Base-by-base conservation (phyloP, 495 filamentous ascomycete species). In the Hyaloscypha variabilis region DNA sequence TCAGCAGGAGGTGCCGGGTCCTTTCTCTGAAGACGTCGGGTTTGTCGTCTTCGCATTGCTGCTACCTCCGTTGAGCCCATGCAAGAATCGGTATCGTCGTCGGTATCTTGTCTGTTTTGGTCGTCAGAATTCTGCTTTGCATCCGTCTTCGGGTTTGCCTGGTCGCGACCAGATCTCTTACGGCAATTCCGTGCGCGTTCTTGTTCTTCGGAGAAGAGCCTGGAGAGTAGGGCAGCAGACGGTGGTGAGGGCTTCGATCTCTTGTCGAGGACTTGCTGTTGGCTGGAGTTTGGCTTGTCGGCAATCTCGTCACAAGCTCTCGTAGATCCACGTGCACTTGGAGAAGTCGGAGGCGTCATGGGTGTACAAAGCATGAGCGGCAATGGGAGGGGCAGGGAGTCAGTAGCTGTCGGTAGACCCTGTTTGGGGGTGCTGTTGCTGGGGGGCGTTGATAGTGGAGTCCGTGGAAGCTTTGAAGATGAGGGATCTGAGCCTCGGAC, bases 1-100 rank as follows among this genome's bases (percentile, higher is more conserved):
- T 17, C 39, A 46, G 17, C 4, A 90, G 77, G 83, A 74, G 1
- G 85, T 90, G 64, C 75, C 78, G 11, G 21, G 5, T 25, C n/a
- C 25, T 24, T 28, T 24, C 8, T 19, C 51, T 24, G 8, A 19
- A 54, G 51, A 28, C 51, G 51, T 54, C n/a, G 51, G 10, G 6
- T 24, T 54, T 54, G 51, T 54, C 26, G 51, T 25, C 8, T 25
- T 24, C 51, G 21, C 51, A 25, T 54, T 19, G 21, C 51, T 25
- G 8, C 10, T 24, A 54, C 25, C 21, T 54, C 51, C 13, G 17
- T 10, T 8, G 51, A 54, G 19, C 6, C 25, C 19, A 54, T 54
- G 51, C 51, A 34, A 34, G 31, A 34, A 8, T 13, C 31, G 31
- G 8, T 25, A 28, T 25, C 51, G 26, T 26, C 51, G 4, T 17